These are phyloP conservation scores for Rhizophagus prolifer DNA, from an alignment of 192 early-diverging fungal genomes.

Conservation along the genomic window DNA sequence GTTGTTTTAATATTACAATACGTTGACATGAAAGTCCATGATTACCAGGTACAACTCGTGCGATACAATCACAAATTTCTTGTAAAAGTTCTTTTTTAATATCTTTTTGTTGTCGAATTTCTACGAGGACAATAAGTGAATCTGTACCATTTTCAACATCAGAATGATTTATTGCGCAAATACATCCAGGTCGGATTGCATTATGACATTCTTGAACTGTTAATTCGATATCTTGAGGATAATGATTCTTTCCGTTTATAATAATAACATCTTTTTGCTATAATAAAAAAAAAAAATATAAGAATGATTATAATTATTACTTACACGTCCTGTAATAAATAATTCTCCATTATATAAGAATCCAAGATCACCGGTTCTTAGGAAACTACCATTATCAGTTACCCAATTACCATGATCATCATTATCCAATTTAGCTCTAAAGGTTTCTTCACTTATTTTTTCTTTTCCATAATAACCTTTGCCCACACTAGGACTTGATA, in stretches of 20 bases:
- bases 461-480: slow-evolving; percentile 24
- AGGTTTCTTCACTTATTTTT: background rate
- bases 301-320: too few relatives aligned
- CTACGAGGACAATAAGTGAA: background rate
- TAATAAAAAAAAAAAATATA: background rate
- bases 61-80: slow-evolving; percentile 7
- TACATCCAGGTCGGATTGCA: slow-evolving; percentile 17
- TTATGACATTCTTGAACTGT: slow-evolving; percentile 19
- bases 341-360: slow-evolving; percentile 23
- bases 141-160: slow-evolving; percentile 15
- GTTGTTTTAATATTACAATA: background rate
- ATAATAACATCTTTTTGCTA: slow-evolving; percentile 25
- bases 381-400: slow-evolving; percentile 16
- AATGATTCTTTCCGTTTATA: slow-evolving; percentile 27
- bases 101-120: background rate
- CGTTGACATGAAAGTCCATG: background rate
- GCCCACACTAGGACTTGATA: slow-evolving; percentile 19
- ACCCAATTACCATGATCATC: slow-evolving; percentile 21
- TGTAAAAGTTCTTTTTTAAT: background rate
- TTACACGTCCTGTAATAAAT: slow-evolving; percentile 18
- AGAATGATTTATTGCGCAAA: slow-evolving; percentile 21
- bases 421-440: slow-evolving; percentile 3
- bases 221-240: slow-evolving; percentile 24
- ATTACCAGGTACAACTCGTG: slow-evolving; percentile 6
- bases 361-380: slow-evolving; percentile 23